phyloP scores from a whole-genome alignment of 2,329 filamentous ascomycete species.

The Polytolypa hystricis region DNA sequence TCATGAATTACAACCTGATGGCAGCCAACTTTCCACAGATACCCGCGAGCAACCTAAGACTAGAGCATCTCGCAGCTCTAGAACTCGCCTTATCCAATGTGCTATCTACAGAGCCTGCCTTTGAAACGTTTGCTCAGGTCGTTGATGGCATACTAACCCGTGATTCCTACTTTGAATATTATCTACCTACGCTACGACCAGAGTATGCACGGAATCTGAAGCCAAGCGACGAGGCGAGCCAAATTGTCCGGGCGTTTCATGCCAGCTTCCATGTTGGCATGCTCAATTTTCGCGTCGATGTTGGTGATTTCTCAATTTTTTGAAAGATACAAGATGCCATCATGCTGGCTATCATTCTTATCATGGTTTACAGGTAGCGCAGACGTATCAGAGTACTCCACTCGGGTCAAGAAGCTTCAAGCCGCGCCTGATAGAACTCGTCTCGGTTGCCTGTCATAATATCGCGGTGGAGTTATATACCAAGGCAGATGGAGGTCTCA shows the following conservation, averaged over 20 bases:
- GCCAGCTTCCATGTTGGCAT: neutral
- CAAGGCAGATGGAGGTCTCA: constrained; percentile 8
- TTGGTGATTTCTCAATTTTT: no score
- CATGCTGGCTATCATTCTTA: neutral
- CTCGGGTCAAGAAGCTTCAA: constrained; percentile 11
- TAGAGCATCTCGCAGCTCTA: constrained; percentile 1
- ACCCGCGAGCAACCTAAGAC: no score
- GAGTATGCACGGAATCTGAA: neutral
- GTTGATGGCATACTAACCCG: constrained; percentile 9
- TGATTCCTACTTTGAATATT: constrained; percentile 7
- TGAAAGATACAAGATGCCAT: no score
- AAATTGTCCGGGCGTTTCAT: constrained; percentile 1
- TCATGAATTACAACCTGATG: no score
- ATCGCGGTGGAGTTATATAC: constrained; percentile 13
- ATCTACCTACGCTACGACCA: neutral
- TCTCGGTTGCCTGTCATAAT: constrained; percentile 14
- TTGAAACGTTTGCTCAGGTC: constrained; percentile 5
- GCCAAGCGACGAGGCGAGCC: neutral
- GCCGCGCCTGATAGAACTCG: constrained; percentile 12
- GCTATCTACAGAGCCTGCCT: constrained; percentile 6
- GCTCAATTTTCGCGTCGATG: constrained; percentile 1
- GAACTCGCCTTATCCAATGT: constrained; percentile 5
- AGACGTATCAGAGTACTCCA: constrained; percentile 7
- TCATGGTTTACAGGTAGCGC: constrained; percentile 5
- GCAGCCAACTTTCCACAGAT: no score